phyloP scores from a whole-genome alignment of 257 asterid genomes.

The Scutellaria galericulata region DNA sequence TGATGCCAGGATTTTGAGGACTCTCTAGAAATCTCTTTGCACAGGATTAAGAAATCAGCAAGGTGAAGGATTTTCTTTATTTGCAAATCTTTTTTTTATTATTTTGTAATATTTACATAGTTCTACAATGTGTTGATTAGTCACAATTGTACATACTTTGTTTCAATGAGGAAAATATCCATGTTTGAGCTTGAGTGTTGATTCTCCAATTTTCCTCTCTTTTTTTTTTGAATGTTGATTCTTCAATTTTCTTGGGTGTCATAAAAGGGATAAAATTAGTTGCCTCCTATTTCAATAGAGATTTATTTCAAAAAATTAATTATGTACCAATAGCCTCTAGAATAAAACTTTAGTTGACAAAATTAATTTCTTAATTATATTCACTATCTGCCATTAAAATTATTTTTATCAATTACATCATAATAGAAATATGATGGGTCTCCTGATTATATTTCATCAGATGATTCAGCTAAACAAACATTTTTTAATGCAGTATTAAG shows the following conservation, averaged over 20 bases:
- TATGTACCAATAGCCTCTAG: not conserved
- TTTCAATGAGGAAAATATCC: slow-evolving; percentile 18
- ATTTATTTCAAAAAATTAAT: not conserved
- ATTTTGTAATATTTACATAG: not conserved
- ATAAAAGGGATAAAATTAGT: not conserved
- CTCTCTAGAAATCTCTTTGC: slow-evolving; percentile 19
- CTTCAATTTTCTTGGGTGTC: not conserved
- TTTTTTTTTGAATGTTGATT: not conserved
- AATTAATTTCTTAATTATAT: too few relatives aligned
- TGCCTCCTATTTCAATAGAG: too few relatives aligned
- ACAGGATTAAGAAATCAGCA: not conserved
- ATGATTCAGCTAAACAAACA: not conserved
- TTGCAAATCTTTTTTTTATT: not conserved
- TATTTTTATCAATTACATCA: not conserved
- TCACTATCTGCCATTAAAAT: too few relatives aligned
- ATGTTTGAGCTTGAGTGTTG: not conserved
- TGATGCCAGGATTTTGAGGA: slow-evolving; percentile 5
- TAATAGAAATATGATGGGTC: not conserved
- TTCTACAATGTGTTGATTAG: slow-evolving; percentile 7
- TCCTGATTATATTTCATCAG: slow-evolving; percentile 14
- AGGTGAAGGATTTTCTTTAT: slow-evolving; percentile 7
- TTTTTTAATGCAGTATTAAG: not conserved
- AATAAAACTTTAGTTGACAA: slow-evolving; percentile 17
- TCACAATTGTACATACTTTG: slow-evolving; percentile 31
- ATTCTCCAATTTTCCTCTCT: not conserved